Base-by-base conservation (phyloP, 352 stramenopile genomes). In the Plasmopara halstedii region DNA sequence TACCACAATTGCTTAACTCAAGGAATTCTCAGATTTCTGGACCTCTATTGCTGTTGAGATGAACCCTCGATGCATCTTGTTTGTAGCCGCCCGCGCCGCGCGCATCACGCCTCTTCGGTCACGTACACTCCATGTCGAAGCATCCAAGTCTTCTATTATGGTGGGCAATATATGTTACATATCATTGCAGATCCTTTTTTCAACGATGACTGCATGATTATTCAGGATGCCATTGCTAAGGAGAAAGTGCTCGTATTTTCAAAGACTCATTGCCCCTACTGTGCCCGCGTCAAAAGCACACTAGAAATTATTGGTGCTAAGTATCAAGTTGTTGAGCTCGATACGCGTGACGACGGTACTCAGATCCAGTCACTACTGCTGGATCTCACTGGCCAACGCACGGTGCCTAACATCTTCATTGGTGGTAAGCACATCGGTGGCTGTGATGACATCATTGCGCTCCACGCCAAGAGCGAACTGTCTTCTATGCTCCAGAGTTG, bases 371-470 rank as follows among this genome's bases (percentile, higher is more conserved):
- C 40, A 26, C 76, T 87, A 20, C 74, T 99, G 32, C 50, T 86
- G 22, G 60, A 88, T 6, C 70, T 98, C 37, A 98, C 94, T 32
- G 92, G 91, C 42, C 94, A 98, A 59, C 78, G 84, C 58, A 98
- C 93, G 1, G 95, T 99, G 35, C 96, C 97, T 2, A 98, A 98
- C 71, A 93, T 99, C 25, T 99, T 99, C 70, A 93, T 99, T 56
- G 96, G 95, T 37, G 94, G 94, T 50, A 73, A 96, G 57, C 88
- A 97, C 78, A 78, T 98, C 47, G 96, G 96, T 57, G 96, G 96
- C 46, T 97, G 95, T 50, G 94, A 98, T 58, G 58, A 63, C 10
- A 62, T 74, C 8, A 54, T 83, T 50, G 54, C 31, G 14, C 68
- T 88, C 34, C 70, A 88, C 52, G 62, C 64, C 13, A 58, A 61